These are phyloP conservation scores for Ilyonectria mors-panacis DNA, from an alignment of 2,329 filamentous ascomycete genomes.

Conservation along the genomic window DNA sequence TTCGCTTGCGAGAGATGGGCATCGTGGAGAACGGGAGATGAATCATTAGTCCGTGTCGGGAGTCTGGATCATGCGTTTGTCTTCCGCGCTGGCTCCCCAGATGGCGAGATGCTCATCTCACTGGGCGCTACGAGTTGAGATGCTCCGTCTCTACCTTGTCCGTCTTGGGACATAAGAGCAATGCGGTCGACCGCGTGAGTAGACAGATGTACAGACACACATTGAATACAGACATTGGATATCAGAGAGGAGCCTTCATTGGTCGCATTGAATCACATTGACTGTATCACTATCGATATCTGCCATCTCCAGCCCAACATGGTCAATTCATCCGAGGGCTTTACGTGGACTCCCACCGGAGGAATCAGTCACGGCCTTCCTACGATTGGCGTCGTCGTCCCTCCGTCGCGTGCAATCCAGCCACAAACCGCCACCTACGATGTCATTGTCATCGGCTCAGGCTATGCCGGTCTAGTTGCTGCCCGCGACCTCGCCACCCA, in stretches of 20 bases:
- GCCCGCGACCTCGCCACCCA: constrained; percentile 46
- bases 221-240: neutral
- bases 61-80: neutral
- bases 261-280: neutral
- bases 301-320: constrained; percentile 1
- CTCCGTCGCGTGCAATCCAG: neutral
- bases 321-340: constrained; percentile 18
- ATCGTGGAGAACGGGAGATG: neutral
- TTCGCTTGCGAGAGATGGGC: neutral
- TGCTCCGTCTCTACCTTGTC: neutral
- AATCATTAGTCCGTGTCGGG: neutral
- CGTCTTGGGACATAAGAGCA: neutral
- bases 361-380: constrained; percentile 21
- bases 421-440: constrained; percentile 19
- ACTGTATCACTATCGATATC: neutral
- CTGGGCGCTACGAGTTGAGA: neutral
- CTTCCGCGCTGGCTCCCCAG: neutral
- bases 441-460: constrained; percentile 42
- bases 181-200: neutral
- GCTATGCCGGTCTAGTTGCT: constrained; percentile 52
- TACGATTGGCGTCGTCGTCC: constrained; percentile 17
- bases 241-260: neutral
- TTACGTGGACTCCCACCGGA: constrained; percentile 26
- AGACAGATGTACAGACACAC: neutral
- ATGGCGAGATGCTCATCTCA: neutral